phyloP scores from a whole-genome alignment of 305 asterid species.

The Petunia hybrid region DNA sequence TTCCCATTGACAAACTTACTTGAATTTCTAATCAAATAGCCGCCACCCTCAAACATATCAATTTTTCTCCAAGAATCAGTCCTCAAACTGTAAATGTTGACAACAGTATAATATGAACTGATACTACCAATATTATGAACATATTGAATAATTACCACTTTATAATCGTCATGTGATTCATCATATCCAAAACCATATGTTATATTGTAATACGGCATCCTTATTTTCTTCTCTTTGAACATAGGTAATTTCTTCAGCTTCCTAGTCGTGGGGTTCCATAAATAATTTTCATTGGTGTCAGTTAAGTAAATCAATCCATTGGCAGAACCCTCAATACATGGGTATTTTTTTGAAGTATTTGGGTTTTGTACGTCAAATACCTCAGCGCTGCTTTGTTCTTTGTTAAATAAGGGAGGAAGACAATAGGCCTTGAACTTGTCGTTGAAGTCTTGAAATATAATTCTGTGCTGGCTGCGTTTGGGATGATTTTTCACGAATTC shows the following conservation, averaged over 20 bases:
- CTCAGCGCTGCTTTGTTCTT: not conserved
- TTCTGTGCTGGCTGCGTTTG: not conserved
- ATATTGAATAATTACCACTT: slow-evolving; percentile 18
- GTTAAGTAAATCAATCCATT: slow-evolving; percentile 30
- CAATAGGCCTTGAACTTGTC: not conserved
- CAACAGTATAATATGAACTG: not conserved
- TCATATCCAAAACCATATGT: slow-evolving; percentile 33
- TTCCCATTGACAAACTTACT: not conserved
- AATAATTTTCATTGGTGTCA: not conserved
- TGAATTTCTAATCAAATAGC: not conserved
- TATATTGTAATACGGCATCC: not conserved
- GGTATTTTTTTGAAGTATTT: not conserved
- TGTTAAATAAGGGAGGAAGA: not conserved
- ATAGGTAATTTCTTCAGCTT: slow-evolving; percentile 24
- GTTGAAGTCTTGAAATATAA: not conserved
- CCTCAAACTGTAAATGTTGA: slow-evolving; percentile 32
- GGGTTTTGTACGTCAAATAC: too few relatives aligned
- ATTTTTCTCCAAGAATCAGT: not conserved
- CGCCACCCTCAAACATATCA: not conserved
- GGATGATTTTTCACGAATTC: not conserved
- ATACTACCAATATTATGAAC: not conserved
- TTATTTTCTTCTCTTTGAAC: not conserved
- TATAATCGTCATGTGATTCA: slow-evolving; percentile 28
- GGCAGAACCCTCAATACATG: slow-evolving; percentile 23
- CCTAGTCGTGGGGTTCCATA: slow-evolving; percentile 32